Base-by-base conservation (phyloP, 73 alveolate genomes). In the Stentor coeruleus region DNA sequence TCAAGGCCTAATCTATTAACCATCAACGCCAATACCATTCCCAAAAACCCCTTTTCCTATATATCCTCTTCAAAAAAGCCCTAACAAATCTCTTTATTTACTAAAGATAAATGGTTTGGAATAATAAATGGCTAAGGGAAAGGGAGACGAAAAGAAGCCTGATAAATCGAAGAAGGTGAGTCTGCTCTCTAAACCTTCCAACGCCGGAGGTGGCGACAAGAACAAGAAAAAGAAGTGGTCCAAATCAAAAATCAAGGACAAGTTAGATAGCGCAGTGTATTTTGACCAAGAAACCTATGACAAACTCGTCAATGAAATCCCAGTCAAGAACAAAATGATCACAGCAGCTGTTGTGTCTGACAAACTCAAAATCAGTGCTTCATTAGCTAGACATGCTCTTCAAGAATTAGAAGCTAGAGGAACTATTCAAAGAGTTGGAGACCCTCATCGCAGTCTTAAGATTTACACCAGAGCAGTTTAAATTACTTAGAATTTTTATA, bases 201-300 rank as follows among this genome's bases (percentile, higher is more conserved):
- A 84, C 76, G 91, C 77, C 86, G 87, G 88, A 82, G 84, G 83
- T 76, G 93, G 93, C 28, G 91, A 84, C n/a, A 90, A 90, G 66
- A 88, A 91, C 38, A 90, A 90, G 86, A 90, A 90, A 89, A 89
- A 89, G 93, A 87, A 87, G 85, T 90, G 96, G 96, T 77, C 92
- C 59, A 87, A 90, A 41, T 72, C 87, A 75, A 90, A 90, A 86
- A 90, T 87, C 55, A 90, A 90, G 90, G 96, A 90, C 42, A 90
- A 90, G 92, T 83, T 87, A 39, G 85, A 77, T 86, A 87, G 83
- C 74, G 93, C 93, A 39, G 92, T 89, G 74, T 83, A 82, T 84
- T 76, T 88, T 74, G 96, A 90, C 42, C 91, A 85, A 30, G 88
- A 87, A 74, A 59, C 86, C 38, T 87, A 83, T 86, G 96, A 90